Base-by-base conservation (phyloP, 1,139 yeast genomes). In the Candida sp. region DNA sequence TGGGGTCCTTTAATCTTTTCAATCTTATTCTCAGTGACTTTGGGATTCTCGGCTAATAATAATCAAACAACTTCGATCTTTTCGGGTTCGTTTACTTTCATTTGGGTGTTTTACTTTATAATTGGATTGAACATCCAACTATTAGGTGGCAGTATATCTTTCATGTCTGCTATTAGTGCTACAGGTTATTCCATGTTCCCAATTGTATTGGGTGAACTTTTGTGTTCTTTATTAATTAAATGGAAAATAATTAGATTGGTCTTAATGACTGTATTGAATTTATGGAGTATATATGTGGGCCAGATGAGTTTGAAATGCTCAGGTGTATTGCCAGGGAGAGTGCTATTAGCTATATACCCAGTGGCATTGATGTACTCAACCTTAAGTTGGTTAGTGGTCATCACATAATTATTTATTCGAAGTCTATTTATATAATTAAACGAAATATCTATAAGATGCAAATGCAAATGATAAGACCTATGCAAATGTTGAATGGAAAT, bases 1-100 rank as follows among this genome's bases (percentile, higher is more conserved):
- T 88, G 96, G 96, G 96, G 96, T 0, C 96, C 96, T 2, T 68
- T 88, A 47, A 75, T 87, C 25, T 86, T 88, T 56, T 82, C 88
- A 15, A 68, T 88, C 40, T 62, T 73, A 15, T 83, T 84, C 49
- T 71, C 90, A 5, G 78, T 87, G 38, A 68, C 75, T 4, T 64
- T 79, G 43, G 80, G 83, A 1, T 53, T 70, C 36, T 56, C 75
- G 4, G 69, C 78, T 54, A 53, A 75, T 60, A 53, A 54, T 3
- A 45, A 52, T 22, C 75, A 70, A 47, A 63, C 71, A 23, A 72
- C 71, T 49, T 60, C 58, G 40, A 63, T 88, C 68, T 68, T 83
- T 79, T 70, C 77, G 1, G 77, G 76, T 7, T 63, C 75, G 4
- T 73, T 73, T 50, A 54, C 73, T 11, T 68, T 72, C 51, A 66